Conservation (phyloP, 805 yeast genomes). For the Myxozyma nipponensis region DNA sequence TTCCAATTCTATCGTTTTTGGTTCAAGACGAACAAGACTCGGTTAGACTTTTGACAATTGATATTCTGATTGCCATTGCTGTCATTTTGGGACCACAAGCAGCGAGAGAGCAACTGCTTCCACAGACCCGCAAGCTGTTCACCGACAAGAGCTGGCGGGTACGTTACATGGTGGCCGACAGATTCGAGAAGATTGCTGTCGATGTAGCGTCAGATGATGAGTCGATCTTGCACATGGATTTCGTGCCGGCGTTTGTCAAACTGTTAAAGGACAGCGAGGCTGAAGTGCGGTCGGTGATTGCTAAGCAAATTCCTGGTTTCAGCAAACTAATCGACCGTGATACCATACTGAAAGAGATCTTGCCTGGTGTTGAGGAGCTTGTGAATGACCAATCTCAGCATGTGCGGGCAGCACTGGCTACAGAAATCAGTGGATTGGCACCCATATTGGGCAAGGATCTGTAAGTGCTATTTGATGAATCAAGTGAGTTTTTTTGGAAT, state of each 20-base stretch:
- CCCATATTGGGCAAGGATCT: conserved; percentile 75
- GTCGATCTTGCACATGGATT: conserved; percentile 43
- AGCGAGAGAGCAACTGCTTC: conserved; percentile 31
- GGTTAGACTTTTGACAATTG: conserved; percentile 85
- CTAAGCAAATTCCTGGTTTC: conserved; percentile 76
- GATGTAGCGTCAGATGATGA: conserved; percentile 51
- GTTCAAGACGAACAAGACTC: conserved; percentile 89
- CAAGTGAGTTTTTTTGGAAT: not conserved
- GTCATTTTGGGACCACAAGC: conserved; percentile 30
- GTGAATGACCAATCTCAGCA: conserved; percentile 89
- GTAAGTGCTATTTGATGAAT: not conserved
- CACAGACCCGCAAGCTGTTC: conserved; percentile 62
- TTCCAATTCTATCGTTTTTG: conserved; percentile 27
- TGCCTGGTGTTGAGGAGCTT: conserved; percentile 78
- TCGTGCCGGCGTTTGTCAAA: conserved; percentile 66
- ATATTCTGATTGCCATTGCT: conserved; percentile 78
- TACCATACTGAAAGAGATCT: conserved; percentile 60
- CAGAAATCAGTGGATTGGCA: conserved; percentile 80
- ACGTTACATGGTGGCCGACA: conserved; percentile 96
- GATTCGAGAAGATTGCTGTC: conserved; percentile 70
- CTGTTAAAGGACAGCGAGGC: conserved; percentile 91
- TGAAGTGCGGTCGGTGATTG: conserved; percentile 92
- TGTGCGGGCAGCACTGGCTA: conserved; percentile 89
- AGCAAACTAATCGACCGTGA: conserved; percentile 39
- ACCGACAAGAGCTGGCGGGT: conserved; percentile 97